Evolutionary conservation across 2,329 filamentous ascomycete genomes (phyloP).

Genomic region (Fusarium multiceps): DNA sequence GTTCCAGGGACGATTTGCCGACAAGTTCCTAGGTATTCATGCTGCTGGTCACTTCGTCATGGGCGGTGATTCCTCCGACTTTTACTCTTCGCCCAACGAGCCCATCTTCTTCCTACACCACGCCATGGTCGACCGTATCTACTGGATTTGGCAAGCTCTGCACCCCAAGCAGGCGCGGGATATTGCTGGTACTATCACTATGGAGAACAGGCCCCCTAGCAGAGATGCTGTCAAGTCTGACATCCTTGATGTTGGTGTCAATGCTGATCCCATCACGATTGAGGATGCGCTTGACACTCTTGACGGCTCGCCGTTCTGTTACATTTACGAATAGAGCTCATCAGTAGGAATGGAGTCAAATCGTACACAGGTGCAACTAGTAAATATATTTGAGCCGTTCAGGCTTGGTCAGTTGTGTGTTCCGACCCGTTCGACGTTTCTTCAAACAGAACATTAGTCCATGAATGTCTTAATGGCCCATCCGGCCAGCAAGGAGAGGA

Average conservation of each 20-base stretch:
- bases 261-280: background rate
- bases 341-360: accelerated
- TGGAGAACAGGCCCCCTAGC: constrained; percentile 1
- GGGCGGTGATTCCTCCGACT: constrained; percentile 9
- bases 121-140: constrained; percentile 9
- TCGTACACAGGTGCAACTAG: too few relatives aligned
- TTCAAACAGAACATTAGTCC: background rate
- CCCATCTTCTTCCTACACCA: constrained; percentile 11
- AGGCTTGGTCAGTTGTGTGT: background rate
- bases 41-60: constrained; percentile 7
- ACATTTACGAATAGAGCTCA: background rate
- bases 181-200: constrained; percentile 21
- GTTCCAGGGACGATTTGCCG: constrained; percentile 9
- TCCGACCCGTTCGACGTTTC: accelerated
- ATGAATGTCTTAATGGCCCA: background rate
- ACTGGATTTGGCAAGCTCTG: constrained; percentile 21
- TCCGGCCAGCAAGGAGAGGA: background rate
- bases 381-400: background rate
- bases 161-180: constrained; percentile 2
- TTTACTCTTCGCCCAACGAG: constrained; percentile 17
- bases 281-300: constrained; percentile 2
- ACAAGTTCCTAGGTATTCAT: constrained; percentile 5
- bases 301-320: background rate
- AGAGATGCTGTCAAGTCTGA: constrained; percentile 8
- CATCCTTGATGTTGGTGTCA: background rate